Evolutionary conservation across 2,329 filamentous ascomycete species (phyloP).

Genomic region (Hypoxylon rubiginosum): DNA sequence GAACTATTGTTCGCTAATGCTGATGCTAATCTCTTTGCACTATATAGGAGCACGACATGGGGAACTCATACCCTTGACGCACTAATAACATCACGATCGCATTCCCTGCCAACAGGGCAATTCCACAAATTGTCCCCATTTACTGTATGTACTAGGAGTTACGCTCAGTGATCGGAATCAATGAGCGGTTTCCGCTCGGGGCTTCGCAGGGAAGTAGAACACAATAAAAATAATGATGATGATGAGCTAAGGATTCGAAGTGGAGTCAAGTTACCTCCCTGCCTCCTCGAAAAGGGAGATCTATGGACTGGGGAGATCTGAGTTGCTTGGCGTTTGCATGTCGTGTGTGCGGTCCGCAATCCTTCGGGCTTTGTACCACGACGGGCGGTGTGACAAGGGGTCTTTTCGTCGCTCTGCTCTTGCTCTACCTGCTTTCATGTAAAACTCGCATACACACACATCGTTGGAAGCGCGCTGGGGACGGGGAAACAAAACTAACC

Average conservation of each 20-base stretch:
- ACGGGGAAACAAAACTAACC: background rate
- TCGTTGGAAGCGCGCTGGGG: background rate
- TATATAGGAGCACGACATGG: conserved; percentile 73
- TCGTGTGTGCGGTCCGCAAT: conserved; percentile 1
- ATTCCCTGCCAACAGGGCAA: background rate
- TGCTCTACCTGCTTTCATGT: background rate
- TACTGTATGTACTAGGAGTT: too few species aligned
- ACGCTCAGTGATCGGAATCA: background rate
- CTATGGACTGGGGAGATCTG: background rate
- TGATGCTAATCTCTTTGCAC: conserved; percentile 21
- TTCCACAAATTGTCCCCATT: background rate
- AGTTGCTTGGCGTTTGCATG: conserved; percentile 8
- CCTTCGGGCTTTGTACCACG: conserved; percentile 3
- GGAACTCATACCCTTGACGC: conserved; percentile 68
- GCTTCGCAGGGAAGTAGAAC: background rate
- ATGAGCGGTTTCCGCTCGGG: conserved; percentile 24
- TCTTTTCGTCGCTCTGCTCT: background rate
- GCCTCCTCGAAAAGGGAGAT: background rate
- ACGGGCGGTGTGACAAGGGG: background rate
- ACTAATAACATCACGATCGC: background rate
- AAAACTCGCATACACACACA: background rate
- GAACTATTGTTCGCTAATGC: background rate
- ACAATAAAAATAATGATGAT: background rate
- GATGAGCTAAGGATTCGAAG: background rate
- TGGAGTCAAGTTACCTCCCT: background rate